Base-by-base conservation (phyloP, 371 early-diverging fungal genomes). In the Lichtheimia hyalospora region DNA sequence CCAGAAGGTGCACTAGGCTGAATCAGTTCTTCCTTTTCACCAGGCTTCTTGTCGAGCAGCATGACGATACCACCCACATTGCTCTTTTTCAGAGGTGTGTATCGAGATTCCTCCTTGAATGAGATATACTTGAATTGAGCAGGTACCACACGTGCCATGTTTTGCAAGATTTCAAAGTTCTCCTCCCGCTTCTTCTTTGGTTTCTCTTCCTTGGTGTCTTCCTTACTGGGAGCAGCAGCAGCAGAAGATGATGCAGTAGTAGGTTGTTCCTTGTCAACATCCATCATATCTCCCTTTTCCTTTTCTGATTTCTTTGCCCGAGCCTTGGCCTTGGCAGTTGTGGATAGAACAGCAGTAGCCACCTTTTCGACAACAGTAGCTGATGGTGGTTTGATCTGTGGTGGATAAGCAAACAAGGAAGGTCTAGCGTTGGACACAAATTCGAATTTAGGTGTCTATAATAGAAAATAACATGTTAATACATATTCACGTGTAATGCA, bases 311-410 rank as follows among this genome's bases (percentile, higher is more conserved):
- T 93, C 86, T 91, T 94, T 10, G 93, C 91, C 24, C 95, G 81
- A 13, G 95, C 93, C 70, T 90, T 92, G 3, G 94, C 89, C 77
- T 94, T 97, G 53, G 94, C 94, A 6, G 97, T 96, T 3, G 97
- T 97, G 6, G 96, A 96, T 52, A 98, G 81, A 5, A 97, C 94
- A 5, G 97, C 97, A 3, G 96, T 96, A 5, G 95, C 94, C 0
- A 95, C 89, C 70, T 84, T 83, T 61, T 84, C 87, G 14, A 82
- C 87, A 2, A 87, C 83, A n/a, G 79, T 75, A 8, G 82, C 75
- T 1, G 85, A 74, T 49, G 82, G 83, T 4, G 89, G 86, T 66
- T 94, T 93, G 58, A 87, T 79, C 1, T 89, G 81, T 21, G 91
- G 88, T 55, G 96, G 97, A 68, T 97, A 98, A 8, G 95, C 93